A percentile compares a stretch with the other conserved stretches of the same genome.
These are phyloP conservation scores for Adiantum capillusveneris DNA, from an alignment of 75 land plant species.

Conservation along the genomic window DNA sequence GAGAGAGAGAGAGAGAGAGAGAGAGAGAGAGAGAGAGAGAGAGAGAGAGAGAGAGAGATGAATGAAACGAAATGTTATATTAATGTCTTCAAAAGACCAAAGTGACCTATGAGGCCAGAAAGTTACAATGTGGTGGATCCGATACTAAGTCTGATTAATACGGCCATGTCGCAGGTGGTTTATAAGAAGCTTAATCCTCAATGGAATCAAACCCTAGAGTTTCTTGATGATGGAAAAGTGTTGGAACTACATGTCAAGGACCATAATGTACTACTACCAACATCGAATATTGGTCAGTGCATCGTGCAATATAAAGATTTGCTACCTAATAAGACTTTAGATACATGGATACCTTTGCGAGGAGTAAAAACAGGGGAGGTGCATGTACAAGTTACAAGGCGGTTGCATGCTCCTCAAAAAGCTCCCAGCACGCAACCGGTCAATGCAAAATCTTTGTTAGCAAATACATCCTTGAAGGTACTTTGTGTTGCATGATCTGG, in stretches of 20 bases:
- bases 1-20: no score
- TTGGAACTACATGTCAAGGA: constrained; percentile 77
- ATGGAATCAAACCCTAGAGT: constrained; percentile 86
- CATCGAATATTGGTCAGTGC: constrained; percentile 79
- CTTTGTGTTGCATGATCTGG: neutral
- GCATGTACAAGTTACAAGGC: constrained; percentile 78
- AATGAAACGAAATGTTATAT: no score
- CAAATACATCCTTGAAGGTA: neutral
- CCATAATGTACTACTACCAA: constrained; percentile 75
- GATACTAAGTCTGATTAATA: no score
- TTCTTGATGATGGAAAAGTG: constrained; percentile 56
- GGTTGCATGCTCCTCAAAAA: constrained; percentile 8
- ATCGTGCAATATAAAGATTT: constrained; percentile 64
- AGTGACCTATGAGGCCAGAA: no score
- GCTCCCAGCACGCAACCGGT: neutral
- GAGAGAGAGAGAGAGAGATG: no score
- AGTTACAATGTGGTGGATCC: no score
- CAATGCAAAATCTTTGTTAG: neutral
- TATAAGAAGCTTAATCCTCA: constrained; percentile 78
- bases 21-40: no score
- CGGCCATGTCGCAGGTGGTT: no score
- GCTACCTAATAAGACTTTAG: constrained; percentile 63
- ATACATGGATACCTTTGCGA: constrained; percentile 88
- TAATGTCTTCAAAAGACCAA: no score
- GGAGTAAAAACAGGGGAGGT: constrained; percentile 82